Conservation (phyloP, 371 early-diverging fungal genomes). For the Batkoa obscura region DNA sequence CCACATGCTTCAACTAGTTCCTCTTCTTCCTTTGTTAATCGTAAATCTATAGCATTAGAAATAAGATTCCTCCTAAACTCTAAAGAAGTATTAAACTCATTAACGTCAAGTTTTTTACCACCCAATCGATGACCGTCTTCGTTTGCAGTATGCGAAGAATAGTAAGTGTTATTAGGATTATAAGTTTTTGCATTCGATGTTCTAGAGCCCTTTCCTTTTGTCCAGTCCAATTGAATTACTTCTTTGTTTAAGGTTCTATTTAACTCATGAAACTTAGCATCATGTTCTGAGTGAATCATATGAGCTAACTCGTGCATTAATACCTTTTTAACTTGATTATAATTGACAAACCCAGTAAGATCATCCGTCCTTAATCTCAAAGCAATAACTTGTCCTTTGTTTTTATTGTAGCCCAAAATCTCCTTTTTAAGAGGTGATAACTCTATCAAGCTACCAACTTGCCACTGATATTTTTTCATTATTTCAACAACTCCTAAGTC, state of each 20-base stretch:
- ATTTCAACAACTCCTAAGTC: conserved; percentile 51
- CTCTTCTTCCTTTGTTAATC: conserved; percentile 1
- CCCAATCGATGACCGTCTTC: not conserved
- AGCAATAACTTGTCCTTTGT: conserved; percentile 63
- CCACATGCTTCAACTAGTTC: not conserved
- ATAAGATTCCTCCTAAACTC: not conserved
- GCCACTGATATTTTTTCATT: conserved; percentile 54
- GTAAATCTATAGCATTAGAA: not conserved
- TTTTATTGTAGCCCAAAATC: conserved; percentile 75
- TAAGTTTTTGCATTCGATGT: not conserved
- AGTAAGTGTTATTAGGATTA: not conserved
- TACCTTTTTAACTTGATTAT: conserved; percentile 45
- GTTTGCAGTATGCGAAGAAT: not conserved
- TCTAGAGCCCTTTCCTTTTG: conserved; percentile 1
- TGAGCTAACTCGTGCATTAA: conserved; percentile 81
- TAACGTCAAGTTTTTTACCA: not conserved
- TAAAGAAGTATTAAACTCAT: not conserved
- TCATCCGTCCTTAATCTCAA: conserved; percentile 71
- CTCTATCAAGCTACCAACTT: conserved; percentile 58
- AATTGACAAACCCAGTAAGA: conserved; percentile 71
- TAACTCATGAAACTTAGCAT: conserved; percentile 57
- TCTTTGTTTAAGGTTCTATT: conserved; percentile 61
- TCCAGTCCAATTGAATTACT: conserved; percentile 15
- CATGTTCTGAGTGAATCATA: conserved; percentile 66
- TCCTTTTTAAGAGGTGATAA: conserved; percentile 54